Conservation (phyloP, 306 rosid species). For the Quercus rubra region DNA sequence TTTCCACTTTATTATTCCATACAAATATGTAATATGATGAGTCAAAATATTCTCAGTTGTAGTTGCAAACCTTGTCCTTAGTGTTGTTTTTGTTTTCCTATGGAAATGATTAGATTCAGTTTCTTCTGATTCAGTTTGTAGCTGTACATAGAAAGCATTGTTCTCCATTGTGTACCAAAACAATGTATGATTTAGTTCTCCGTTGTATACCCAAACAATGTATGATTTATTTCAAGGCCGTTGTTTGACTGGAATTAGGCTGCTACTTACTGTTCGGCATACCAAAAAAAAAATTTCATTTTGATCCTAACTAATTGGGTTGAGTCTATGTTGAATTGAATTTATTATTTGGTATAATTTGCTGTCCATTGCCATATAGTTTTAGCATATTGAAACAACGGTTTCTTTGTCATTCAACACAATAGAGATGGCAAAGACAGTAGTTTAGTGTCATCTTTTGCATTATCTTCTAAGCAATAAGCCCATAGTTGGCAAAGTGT, state of each 20-base stretch:
- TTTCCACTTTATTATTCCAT: background rate
- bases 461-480: too few relatives aligned
- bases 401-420: background rate
- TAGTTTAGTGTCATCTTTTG: too few relatives aligned
- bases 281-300: background rate
- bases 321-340: background rate
- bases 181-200: too few relatives aligned
- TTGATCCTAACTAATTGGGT: background rate
- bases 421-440: too few relatives aligned
- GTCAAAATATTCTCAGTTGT: background rate
- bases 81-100: background rate
- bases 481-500: too few relatives aligned
- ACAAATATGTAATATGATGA: constrained; percentile 12
- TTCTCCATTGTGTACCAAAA: too few relatives aligned
- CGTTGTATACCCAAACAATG: too few relatives aligned
- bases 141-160: background rate
- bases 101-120: background rate
- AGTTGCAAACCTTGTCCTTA: background rate
- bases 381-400: background rate
- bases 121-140: background rate
- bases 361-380: background rate
- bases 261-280: background rate
- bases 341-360: background rate
- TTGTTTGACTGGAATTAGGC: background rate
- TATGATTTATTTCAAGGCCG: background rate